Evolutionary conservation across 2,329 filamentous ascomycete species (phyloP).

Genomic region (Fusarium dimerum): DNA sequence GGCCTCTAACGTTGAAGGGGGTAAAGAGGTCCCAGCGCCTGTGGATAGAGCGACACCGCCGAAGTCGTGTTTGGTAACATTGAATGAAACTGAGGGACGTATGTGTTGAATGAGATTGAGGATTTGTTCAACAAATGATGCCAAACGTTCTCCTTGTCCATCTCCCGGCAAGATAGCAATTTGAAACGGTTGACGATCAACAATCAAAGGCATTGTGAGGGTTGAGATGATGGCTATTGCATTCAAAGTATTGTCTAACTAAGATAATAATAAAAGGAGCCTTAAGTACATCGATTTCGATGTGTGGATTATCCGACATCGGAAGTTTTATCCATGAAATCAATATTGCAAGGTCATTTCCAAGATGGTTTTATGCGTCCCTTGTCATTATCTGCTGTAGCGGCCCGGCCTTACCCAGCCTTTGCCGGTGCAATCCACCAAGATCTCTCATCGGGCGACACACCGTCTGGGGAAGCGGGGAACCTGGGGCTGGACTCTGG

Average conservation of each 20-base stretch:
- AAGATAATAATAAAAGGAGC: not conserved
- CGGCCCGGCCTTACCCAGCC: conserved; percentile 10
- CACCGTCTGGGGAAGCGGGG: not conserved
- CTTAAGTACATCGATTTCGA: not conserved
- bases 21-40: not conserved
- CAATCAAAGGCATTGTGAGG: conserved; percentile 5
- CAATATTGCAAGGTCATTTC: not conserved
- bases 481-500: not conserved
- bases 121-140: conserved; percentile 3
- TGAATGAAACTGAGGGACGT: conserved; percentile 6
- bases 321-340: not conserved
- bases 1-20: conserved; percentile 9
- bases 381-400: not conserved
- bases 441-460: not conserved
- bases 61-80: conserved; percentile 6
- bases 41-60: conserved; percentile 4
- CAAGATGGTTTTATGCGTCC: not conserved
- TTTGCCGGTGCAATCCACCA: not conserved
- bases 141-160: conserved; percentile 7
- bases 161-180: conserved; percentile 13
- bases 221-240: not conserved
- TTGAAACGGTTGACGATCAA: not conserved
- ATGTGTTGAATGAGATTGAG: conserved; percentile 8
- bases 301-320: conserved; percentile 8
- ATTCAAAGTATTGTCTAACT: not conserved